These are phyloP conservation scores for Gracilaria gracilis DNA, from an alignment of 23 red algal genomes.

Conservation along the genomic window DNA sequence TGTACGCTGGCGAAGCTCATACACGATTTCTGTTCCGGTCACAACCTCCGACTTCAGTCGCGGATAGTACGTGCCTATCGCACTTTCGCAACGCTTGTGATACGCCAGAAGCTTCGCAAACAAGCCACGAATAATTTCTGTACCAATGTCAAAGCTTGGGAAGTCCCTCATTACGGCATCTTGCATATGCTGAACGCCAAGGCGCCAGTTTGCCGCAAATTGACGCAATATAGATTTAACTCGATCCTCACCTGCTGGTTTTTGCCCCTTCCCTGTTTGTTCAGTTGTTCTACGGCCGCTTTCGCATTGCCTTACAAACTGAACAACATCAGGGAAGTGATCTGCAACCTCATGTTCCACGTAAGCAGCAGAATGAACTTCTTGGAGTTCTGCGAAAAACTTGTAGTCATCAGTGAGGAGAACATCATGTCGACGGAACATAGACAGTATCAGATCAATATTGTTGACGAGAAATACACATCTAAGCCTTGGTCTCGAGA, in stretches of 20 bases:
- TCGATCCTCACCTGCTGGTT: conserved; percentile 19
- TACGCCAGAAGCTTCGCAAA: conserved; percentile 66
- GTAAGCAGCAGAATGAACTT: conserved; percentile 71
- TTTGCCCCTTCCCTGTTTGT: background rate
- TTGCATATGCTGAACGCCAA: conserved; percentile 88
- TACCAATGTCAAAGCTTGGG: conserved; percentile 81
- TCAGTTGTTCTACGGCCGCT: conserved; percentile 5
- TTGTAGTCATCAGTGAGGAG: conserved; percentile 60
- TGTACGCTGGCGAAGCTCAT: conserved; percentile 75
- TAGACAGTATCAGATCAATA: conserved; percentile 76
- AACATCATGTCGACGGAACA: conserved; percentile 64
- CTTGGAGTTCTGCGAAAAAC: conserved; percentile 78
- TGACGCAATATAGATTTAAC: conserved; percentile 73
- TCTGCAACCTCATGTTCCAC: conserved; percentile 92
- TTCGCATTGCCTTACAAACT: conserved; percentile 76
- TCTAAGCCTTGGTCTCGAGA: conserved; percentile 64
- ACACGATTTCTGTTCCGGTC: conserved; percentile 67
- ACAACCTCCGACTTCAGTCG: conserved; percentile 71
- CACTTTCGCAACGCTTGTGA: conserved; percentile 75
- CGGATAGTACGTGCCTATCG: conserved; percentile 60
- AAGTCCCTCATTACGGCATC: conserved; percentile 77
- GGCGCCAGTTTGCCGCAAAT: conserved; percentile 84
- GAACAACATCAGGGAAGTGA: conserved; percentile 90
- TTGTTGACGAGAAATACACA: conserved; percentile 92
- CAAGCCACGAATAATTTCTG: conserved; percentile 50